Conservation (phyloP, 192 early-diverging fungal genomes). For the Backusella australiensis region DNA sequence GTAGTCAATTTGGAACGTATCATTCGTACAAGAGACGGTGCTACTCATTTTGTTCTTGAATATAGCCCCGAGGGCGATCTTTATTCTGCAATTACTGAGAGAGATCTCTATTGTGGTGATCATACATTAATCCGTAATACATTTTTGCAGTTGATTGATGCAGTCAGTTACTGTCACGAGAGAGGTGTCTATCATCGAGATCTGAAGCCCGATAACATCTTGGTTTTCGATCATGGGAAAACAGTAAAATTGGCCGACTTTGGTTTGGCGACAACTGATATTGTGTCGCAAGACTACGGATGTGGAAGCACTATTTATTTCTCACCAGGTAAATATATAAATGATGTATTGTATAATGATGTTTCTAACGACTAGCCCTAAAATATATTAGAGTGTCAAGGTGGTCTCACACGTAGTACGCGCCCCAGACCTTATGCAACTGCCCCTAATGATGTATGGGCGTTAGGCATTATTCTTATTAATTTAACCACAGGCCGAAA, state of each 20-base stretch:
- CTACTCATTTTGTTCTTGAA: slow-evolving; percentile 69
- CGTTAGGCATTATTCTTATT: slow-evolving; percentile 85
- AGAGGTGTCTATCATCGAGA: slow-evolving; percentile 90
- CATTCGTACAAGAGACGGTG: slow-evolving; percentile 57
- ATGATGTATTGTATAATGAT: neutral
- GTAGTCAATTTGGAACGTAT: slow-evolving; percentile 63
- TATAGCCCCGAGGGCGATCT: slow-evolving; percentile 90
- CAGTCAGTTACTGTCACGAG: slow-evolving; percentile 73
- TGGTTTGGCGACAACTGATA: slow-evolving; percentile 83
- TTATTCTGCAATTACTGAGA: slow-evolving; percentile 88
- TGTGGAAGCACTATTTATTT: slow-evolving; percentile 74
- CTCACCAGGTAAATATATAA: slow-evolving; percentile 40
- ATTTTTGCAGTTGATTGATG: slow-evolving; percentile 82
- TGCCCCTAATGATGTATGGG: slow-evolving; percentile 83
- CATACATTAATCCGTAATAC: slow-evolving; percentile 78
- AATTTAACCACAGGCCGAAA: slow-evolving; percentile 85
- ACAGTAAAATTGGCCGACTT: slow-evolving; percentile 86
- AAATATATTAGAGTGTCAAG: slow-evolving; percentile 56
- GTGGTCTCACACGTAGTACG: slow-evolving; percentile 34
- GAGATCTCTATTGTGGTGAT: slow-evolving; percentile 68
- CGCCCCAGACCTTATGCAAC: slow-evolving; percentile 36
- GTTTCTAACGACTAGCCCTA: neutral
- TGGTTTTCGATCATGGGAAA: slow-evolving; percentile 50
- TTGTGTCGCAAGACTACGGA: slow-evolving; percentile 80
- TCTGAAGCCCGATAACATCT: slow-evolving; percentile 83